A percentile compares a stretch with the other conserved stretches of the same genome.
phyloP scores from a whole-genome alignment of 768 basidiomycete species.

The Lactarius pseudohatsudake region DNA sequence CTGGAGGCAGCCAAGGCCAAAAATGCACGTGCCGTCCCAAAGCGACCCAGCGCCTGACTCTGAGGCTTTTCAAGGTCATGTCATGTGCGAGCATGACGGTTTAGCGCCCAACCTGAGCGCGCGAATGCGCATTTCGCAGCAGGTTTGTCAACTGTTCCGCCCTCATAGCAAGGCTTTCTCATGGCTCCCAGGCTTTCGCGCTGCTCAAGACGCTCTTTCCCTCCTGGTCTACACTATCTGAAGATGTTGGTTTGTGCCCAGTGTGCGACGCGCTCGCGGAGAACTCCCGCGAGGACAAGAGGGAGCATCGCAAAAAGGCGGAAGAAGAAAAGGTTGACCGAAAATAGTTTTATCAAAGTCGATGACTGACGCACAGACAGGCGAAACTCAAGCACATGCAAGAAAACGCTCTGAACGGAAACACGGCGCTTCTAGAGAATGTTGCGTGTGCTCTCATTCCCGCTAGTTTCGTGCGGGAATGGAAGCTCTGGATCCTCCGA shows the following conservation, averaged over 20 bases:
- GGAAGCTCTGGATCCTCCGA: constrained; percentile 68
- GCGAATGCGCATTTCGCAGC: constrained; percentile 60
- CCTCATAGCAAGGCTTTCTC: constrained; percentile 15
- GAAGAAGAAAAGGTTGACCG: constrained; percentile 75
- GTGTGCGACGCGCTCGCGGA: constrained; percentile 60
- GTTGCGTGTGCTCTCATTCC: constrained; percentile 59
- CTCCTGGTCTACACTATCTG: constrained; percentile 57
- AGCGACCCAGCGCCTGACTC: constrained; percentile 70
- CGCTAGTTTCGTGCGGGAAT: constrained; percentile 58
- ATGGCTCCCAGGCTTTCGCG: constrained; percentile 48
- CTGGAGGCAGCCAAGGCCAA: constrained; percentile 70
- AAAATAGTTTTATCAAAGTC: background rate
- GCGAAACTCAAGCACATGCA: constrained; percentile 63
- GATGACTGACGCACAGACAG: constrained; percentile 37
- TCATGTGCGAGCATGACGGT: constrained; percentile 69
- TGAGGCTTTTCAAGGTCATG: constrained; percentile 53
- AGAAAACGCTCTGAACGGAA: constrained; percentile 51
- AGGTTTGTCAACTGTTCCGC: constrained; percentile 42
- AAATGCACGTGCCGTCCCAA: constrained; percentile 63
- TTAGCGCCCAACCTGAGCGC: constrained; percentile 54
- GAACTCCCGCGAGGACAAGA: constrained; percentile 59
- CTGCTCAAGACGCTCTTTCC: constrained; percentile 62
- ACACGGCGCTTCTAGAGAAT: constrained; percentile 47
- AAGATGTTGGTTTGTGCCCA: constrained; percentile 53
- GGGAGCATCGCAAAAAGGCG: constrained; percentile 59